Conservation (phyloP, 257 asterid species). For the Apocynum venetum region DNA sequence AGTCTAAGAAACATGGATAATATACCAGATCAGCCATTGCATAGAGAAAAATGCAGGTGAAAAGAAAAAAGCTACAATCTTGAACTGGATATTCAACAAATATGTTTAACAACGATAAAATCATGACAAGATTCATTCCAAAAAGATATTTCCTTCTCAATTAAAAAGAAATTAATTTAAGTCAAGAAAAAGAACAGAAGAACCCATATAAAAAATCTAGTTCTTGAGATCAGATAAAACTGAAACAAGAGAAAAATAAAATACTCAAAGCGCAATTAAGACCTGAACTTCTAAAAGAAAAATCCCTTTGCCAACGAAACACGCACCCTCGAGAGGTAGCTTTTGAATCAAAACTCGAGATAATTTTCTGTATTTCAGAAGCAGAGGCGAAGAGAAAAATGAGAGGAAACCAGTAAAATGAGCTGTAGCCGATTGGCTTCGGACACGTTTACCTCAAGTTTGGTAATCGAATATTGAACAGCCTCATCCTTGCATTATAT, state of each 20-base stretch:
- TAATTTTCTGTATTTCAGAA: background rate
- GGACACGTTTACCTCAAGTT: background rate
- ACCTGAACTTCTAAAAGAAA: background rate
- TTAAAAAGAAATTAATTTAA: background rate
- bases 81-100: background rate
- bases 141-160: background rate
- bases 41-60: background rate
- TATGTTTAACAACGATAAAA: background rate
- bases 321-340: background rate
- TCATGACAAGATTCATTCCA: background rate
- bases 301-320: background rate
- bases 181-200: background rate
- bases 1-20: background rate
- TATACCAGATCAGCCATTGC: background rate
- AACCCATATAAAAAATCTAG: background rate
- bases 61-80: background rate
- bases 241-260: background rate
- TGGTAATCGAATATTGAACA: background rate
- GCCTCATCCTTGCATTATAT: background rate
- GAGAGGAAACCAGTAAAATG: background rate
- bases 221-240: slow-evolving; percentile 1
- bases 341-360: background rate
- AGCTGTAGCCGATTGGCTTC: background rate
- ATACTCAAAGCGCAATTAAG: background rate
- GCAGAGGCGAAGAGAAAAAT: background rate